phyloP scores from a whole-genome alignment of 352 stramenopile genomes.

The Pythium phragmiticola region DNA sequence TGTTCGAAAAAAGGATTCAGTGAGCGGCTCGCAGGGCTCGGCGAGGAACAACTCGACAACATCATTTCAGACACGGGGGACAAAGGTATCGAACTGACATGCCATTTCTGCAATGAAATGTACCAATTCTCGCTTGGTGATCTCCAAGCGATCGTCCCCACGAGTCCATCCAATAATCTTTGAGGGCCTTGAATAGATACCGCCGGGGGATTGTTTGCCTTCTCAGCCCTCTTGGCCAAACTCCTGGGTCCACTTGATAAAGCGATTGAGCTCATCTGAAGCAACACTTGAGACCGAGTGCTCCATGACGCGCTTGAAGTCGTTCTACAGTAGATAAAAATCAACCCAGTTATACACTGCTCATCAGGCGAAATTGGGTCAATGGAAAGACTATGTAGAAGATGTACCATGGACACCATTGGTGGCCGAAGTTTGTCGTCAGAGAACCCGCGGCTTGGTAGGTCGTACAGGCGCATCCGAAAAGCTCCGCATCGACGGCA shows the following conservation, averaged over 20 bases:
- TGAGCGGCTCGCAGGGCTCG: constrained; percentile 50
- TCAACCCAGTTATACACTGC: neutral
- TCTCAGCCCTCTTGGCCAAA: constrained; percentile 98
- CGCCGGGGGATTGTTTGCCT: neutral
- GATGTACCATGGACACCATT: constrained; percentile 82
- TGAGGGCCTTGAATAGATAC: constrained; percentile 10
- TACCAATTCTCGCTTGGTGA: constrained; percentile 64
- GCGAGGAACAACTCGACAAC: constrained; percentile 41
- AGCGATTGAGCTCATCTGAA: constrained; percentile 95
- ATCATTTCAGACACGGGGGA: constrained; percentile 50
- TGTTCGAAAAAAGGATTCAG: constrained; percentile 77
- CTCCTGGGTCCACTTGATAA: constrained; percentile 98
- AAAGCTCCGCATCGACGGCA: constrained; percentile 72
- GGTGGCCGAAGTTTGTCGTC: constrained; percentile 84
- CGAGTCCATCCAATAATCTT: constrained; percentile 15
- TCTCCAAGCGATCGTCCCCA: constrained; percentile 34
- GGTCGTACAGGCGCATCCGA: constrained; percentile 84
- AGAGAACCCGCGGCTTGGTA: constrained; percentile 76
- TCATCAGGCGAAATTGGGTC: too few relatives aligned
- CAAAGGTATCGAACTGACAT: constrained; percentile 69
- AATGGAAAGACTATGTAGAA: neutral
- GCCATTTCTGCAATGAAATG: constrained; percentile 84
- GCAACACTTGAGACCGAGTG: constrained; percentile 95
- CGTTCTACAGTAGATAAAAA: constrained; percentile 47
- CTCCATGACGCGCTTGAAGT: constrained; percentile 96